A percentile compares a stretch with the other conserved stretches of the same genome.
Conservation (phyloP, 148 eudicot species). For the Nyssa sinensis region DNA sequence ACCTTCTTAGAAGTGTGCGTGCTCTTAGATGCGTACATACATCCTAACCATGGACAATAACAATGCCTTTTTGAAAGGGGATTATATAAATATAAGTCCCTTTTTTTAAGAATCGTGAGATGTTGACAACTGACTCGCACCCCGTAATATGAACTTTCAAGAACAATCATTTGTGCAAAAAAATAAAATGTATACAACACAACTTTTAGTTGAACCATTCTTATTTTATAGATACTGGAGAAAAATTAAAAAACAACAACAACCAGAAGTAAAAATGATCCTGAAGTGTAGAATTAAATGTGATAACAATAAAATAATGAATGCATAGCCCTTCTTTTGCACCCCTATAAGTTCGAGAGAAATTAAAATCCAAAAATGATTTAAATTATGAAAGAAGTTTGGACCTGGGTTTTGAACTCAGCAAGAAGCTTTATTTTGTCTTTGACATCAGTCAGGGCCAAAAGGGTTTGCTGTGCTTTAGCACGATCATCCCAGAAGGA, state of each 20-base stretch:
- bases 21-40: too few relatives aligned
- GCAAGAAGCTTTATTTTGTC: constrained; percentile 72
- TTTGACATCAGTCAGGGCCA: constrained; percentile 77
- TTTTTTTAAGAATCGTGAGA: too few relatives aligned
- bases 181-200: too few relatives aligned
- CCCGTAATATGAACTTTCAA: neutral
- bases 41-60: neutral
- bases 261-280: neutral
- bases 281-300: neutral
- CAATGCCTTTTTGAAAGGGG: neutral
- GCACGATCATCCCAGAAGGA: constrained; percentile 92
- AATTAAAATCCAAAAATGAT: neutral
- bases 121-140: neutral
- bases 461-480: constrained; percentile 86
- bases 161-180: neutral
- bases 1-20: too few relatives aligned
- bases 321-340: neutral
- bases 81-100: neutral
- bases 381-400: constrained; percentile 2
- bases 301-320: neutral
- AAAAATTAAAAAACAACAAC: too few relatives aligned
- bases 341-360: constrained; percentile 1
- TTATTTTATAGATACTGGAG: neutral
- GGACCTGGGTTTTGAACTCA: constrained; percentile 77
- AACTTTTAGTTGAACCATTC: neutral